These are phyloP conservation scores for Rhizophora apiculata DNA, from an alignment of 345 rosid genomes.

Conservation along the genomic window DNA sequence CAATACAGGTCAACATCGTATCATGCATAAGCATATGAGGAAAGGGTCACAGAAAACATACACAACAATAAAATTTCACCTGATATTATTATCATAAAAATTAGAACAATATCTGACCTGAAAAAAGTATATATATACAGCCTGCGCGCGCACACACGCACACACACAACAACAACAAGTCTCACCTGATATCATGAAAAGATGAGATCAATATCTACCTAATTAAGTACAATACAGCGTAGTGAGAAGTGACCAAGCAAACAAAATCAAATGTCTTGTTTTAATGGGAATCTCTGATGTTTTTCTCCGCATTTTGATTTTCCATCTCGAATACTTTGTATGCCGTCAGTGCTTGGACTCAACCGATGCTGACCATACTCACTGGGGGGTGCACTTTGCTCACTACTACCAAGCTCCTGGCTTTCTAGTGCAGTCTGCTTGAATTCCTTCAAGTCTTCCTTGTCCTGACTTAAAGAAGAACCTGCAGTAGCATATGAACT, in stretches of 20 bases:
- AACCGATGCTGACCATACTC: constrained; percentile 9
- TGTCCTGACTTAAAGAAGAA: constrained; percentile 8
- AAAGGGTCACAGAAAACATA: too few relatives aligned
- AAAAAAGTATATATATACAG: too few relatives aligned
- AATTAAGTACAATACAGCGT: background rate
- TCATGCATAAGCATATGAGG: too few relatives aligned
- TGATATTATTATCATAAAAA: too few relatives aligned
- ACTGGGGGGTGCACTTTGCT: constrained; percentile 13
- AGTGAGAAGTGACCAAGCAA: background rate
- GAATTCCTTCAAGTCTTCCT: constrained; percentile 25
- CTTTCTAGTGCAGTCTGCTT: constrained; percentile 24
- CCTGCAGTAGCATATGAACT: constrained; percentile 12
- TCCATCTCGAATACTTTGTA: constrained; percentile 17
- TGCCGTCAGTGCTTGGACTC: constrained; percentile 13
- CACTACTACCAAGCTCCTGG: constrained; percentile 12
- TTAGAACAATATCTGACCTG: too few relatives aligned
- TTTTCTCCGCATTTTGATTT: background rate
- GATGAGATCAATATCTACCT: background rate
- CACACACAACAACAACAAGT: too few relatives aligned
- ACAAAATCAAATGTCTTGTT: background rate
- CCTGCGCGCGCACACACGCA: too few relatives aligned
- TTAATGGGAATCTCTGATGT: constrained; percentile 4
- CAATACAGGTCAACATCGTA: too few relatives aligned
- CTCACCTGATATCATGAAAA: background rate
- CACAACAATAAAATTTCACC: too few relatives aligned